These are phyloP conservation scores for Annona squamosa DNA, from an alignment of 164 flowering plant species.

Conservation along the genomic window DNA sequence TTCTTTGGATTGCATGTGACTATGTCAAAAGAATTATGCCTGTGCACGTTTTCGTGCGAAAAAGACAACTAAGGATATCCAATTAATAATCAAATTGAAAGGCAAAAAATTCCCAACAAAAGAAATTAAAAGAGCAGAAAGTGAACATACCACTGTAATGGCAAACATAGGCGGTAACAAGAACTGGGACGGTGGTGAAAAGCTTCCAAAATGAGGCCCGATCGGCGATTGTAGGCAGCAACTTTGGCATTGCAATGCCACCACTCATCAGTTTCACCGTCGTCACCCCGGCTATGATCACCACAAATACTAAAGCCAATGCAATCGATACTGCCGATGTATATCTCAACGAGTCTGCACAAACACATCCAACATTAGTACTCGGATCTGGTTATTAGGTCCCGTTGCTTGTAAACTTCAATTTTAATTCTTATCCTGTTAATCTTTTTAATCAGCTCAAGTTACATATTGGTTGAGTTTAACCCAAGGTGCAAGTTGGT, in stretches of 20 bases:
- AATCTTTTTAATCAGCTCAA: no score
- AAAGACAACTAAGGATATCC: no score
- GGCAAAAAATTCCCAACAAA: no score
- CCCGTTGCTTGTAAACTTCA: no score
- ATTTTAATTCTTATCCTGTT: no score
- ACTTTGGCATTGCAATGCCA: conserved; percentile 42
- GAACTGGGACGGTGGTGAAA: conserved; percentile 56
- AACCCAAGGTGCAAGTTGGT: no score
- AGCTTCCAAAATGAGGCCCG: conserved; percentile 66
- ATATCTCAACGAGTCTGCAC: conserved; percentile 63
- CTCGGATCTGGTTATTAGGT: background rate
- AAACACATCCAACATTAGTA: background rate
- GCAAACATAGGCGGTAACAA: conserved; percentile 74
- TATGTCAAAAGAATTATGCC: no score
- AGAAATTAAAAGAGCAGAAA: background rate
- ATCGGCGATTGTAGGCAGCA: conserved; percentile 42
- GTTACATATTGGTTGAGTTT: no score
- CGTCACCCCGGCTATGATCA: conserved; percentile 45
- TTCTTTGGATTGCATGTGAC: no score
- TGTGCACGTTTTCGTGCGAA: background rate
- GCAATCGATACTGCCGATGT: conserved; percentile 75
- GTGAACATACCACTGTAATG: conserved; percentile 56
- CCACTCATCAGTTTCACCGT: conserved; percentile 40
- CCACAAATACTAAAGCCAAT: conserved; percentile 66
- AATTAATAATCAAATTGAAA: no score